Percentiles rank a stretch among this genome's conserved stretches.
Conservation (phyloP, 163 green algal genomes). For the Smithsoniella earleae region DNA sequence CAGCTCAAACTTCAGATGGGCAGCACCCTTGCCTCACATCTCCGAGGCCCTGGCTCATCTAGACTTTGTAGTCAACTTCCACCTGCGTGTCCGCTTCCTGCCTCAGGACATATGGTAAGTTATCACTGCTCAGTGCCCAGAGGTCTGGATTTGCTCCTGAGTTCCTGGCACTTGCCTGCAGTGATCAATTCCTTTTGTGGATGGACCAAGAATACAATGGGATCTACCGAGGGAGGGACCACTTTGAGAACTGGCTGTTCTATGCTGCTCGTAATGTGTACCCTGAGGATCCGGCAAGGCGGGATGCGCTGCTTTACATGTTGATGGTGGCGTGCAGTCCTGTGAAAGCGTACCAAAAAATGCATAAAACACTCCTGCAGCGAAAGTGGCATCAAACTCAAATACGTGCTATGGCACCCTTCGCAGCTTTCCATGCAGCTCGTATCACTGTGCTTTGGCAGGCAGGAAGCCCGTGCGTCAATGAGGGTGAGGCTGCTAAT, state of each 20-base stretch:
- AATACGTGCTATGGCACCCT: slow-evolving; percentile 17
- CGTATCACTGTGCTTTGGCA: slow-evolving; percentile 23
- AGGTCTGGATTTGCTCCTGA: neutral
- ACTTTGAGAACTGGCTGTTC: neutral
- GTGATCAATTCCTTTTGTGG: slow-evolving; percentile 5
- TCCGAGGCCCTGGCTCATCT: slow-evolving; percentile 8
- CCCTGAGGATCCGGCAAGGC: neutral
- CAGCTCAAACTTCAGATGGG: slow-evolving; percentile 15
- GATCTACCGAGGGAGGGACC: slow-evolving; percentile 13
- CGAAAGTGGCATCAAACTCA: neutral
- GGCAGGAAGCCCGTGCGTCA: neutral
- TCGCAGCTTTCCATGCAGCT: slow-evolving; percentile 19
- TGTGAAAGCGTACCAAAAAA: neutral
- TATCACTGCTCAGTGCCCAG: neutral
- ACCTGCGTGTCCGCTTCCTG: slow-evolving; percentile 22
- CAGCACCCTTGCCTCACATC: slow-evolving; percentile 14
- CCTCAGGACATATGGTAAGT: slow-evolving; percentile 11
- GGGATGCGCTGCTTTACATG: slow-evolving; percentile 23
- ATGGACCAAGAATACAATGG: slow-evolving; percentile 20
- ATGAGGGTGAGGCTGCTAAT: neutral
- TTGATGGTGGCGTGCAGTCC: slow-evolving; percentile 7
- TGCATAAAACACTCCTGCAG: neutral
- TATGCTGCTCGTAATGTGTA: slow-evolving; percentile 1
- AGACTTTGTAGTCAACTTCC: slow-evolving; percentile 18
- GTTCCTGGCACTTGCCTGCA: neutral